Evolutionary conservation across 805 yeast species (phyloP).

Genomic region (Ogataea kodamae): DNA sequence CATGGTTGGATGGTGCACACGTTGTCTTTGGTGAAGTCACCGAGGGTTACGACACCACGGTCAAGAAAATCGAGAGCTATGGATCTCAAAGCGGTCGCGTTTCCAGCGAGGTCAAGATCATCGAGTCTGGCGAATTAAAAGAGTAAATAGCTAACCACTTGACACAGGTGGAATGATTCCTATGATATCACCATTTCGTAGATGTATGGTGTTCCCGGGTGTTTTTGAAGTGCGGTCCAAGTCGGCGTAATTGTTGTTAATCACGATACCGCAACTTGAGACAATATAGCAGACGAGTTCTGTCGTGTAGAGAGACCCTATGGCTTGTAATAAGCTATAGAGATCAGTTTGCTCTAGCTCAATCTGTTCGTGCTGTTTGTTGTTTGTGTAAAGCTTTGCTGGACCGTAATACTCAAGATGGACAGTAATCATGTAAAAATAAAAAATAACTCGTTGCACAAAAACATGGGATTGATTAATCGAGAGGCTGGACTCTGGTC

Average conservation of each 20-base stretch:
- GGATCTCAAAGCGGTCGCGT: slow-evolving; percentile 50
- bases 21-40: slow-evolving; percentile 92
- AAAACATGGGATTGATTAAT: no score
- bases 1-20: slow-evolving; percentile 92
- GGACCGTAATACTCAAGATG: slow-evolving; percentile 33
- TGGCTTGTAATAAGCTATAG: slow-evolving; percentile 4
- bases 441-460: slow-evolving; percentile 1
- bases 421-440: slow-evolving; percentile 12
- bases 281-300: slow-evolving; percentile 24
- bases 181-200: slow-evolving; percentile 21
- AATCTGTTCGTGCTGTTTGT: slow-evolving; percentile 14
- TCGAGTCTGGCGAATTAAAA: slow-evolving; percentile 55
- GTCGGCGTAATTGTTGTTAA: slow-evolving; percentile 28
- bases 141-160: slow-evolving; percentile 27
- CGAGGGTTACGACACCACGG: slow-evolving; percentile 79
- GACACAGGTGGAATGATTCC: slow-evolving; percentile 34
- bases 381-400: slow-evolving; percentile 27
- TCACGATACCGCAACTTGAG: slow-evolving; percentile 26
- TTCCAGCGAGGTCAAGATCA: slow-evolving; percentile 46
- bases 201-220: slow-evolving; percentile 9
- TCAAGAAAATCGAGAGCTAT: slow-evolving; percentile 74
- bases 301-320: slow-evolving; percentile 13
- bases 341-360: slow-evolving; percentile 6
- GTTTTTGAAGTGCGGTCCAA: slow-evolving; percentile 12
- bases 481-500: no score